Evolutionary conservation across 2,329 filamentous ascomycete genomes (phyloP), one percentile per base, ranked within the genome.

Genomic region (Fonsecaea nubica): DNA sequence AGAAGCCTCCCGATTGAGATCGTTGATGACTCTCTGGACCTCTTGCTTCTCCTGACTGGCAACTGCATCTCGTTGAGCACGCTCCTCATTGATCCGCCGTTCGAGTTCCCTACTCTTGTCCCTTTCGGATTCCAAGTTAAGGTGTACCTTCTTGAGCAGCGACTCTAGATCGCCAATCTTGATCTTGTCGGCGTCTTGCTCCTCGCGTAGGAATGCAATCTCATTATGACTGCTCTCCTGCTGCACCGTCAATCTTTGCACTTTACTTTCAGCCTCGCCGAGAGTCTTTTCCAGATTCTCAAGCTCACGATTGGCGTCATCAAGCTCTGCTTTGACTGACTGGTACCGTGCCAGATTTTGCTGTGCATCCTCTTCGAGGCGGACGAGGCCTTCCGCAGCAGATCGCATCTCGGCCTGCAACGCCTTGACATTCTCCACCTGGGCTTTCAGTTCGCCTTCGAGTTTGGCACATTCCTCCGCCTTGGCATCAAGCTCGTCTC

Each of bases 111-210:
- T 84, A 18, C 85, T 83, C 55, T 87, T 89, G 67, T 97, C 93
- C 77, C 90, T 91, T 77, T 97, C 93, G 59, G 95, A 93, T 64
- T 90, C 87, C n/a, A 97, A 81, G 57, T 83, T 87, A 74, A 92
- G 88, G 76, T 96, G 91, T n/a, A 89, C 86, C 64, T 88, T 90
- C 73, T 92, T 91, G 42, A 97, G 81, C 13, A 90, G 88, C 8
- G 92, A 91, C 75, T 98, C 93, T 7, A 98, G 84, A 75, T 98
- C 93, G 42, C 94, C 92, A 74, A 99, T 98, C 79, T 93, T 93
- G 76, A 99, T 96, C 84, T 99, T 99, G 82, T 99, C 95, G 18
- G 87, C 88, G 79, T 99, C 95, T 78, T 99, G 95, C 81, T 99
- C 95, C 76, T 99, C 95, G 1, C 95, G 89, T 58, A 99, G 79